Base-by-base conservation (phyloP, 2,329 filamentous ascomycete species). In the Alternaria infectoria region DNA sequence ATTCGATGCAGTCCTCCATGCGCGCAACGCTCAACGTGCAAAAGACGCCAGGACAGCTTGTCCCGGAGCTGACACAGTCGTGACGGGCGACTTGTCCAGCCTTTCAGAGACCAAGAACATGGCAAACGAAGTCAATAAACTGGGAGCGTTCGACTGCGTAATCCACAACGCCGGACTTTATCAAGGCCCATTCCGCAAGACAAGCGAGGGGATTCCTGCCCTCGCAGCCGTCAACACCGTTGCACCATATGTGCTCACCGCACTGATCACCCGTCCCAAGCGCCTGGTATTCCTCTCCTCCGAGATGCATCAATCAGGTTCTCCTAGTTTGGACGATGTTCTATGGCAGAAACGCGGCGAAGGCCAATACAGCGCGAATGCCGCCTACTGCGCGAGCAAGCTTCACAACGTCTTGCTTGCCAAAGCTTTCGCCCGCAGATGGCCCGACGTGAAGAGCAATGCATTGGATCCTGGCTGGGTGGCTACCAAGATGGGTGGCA, bases 81-180 rank as follows among this genome's bases (percentile, higher is more conserved):
- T 89, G 3, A 76, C 86, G 10, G 86, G 80, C 26, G 87, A 89
- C 72, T 77, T 89, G 2, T 80, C 83, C 23, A 86, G 80, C 51
- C 78, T 87, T 45, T 69, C 81, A 6, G 84, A 86, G 54, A 86
- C 81, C 5, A 87, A 86, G 63, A 73, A 75, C 3, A 79, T 89
- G 3, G 87, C 87, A 2, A 72, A 78, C 11, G 79, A 86, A 56
- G 83, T 85, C 56, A 86, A 87, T 73, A 76, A 77, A 40, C 74
- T 81, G 1, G 85, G 84, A 0, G 77, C 81, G 0, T 88, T 86
- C 70, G 87, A 89, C 70, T 80, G 81, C 23, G 79, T 89, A 13
- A 81, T 89, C 17, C 87, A 89, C 79, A 89, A 89, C 64, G 87
- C 87, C 0, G 87, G 86, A 3, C 67, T 87, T 23, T 84, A 83